Evolutionary conservation across 2,329 filamentous ascomycete genomes (phyloP), one percentile per base, ranked within the genome.

Genomic region (Hypoxylon sp.): DNA sequence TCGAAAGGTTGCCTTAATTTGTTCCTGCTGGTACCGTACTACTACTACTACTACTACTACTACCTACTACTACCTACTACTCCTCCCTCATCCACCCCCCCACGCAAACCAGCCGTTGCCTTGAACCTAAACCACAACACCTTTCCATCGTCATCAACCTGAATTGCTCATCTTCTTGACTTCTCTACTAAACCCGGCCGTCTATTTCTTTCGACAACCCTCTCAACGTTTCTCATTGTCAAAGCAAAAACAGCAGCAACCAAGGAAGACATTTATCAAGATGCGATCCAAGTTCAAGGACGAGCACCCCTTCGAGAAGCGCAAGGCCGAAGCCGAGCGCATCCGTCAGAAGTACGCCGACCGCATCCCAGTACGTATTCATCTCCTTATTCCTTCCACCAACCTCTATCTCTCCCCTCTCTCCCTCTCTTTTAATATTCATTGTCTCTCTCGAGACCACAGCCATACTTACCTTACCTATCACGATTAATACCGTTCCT

Each of bases 221-320:
- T 26, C 8, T 3, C 22, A 29, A 17, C 44, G 19, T 37, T 35
- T 35, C 13, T 19, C 19, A 22, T 63, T 39, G 29, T 44, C 56
- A 29, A 17, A 31, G 9, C 26, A 26, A 26, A 5, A 31, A 31
- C 29, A 31, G 6, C 42, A 26, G 46, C 19, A 10, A 62, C 2
- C 53, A 61, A 71, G 64, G 57, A 70, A 76, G 14, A 57, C 10
- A 80, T 81, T 44, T 80, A 79, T 80, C 87, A 93, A 80, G 75
- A 98, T 98, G 94, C 92, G 94, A 81, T 97, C 94, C 88, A 98
- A 98, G 90, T 99, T 99, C 85, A 99, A 99, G 94, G 96, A 99
- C 91, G 96, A 98, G 90, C 96, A 98, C 83, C 94, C 94, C 78
- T 98, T 98, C 82, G 96, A 98, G 92, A 99, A 99, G 93, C 94